Conservation (phyloP, 352 stramenopile species). For the Phytopythium litorale region DNA sequence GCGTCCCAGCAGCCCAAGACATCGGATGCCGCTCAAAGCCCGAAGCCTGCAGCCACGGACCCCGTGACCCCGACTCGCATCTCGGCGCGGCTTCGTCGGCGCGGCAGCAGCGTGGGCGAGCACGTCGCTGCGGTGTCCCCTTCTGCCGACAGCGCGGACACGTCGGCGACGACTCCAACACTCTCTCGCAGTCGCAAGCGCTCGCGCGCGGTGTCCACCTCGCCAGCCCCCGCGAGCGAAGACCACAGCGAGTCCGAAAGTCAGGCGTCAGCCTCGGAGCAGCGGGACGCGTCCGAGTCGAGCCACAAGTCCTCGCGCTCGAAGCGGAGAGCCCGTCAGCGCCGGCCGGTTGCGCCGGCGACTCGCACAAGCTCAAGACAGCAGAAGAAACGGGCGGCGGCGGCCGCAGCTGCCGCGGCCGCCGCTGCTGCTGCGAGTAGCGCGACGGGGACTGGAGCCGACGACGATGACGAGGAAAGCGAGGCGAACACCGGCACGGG, state of each 20-base stretch:
- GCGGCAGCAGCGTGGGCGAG: conserved; percentile 41
- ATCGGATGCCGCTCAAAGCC: background rate
- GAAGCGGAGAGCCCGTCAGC: conserved; percentile 43
- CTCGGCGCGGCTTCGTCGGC: conserved; percentile 48
- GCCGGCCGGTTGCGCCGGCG: conserved; percentile 37
- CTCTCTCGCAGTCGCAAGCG: conserved; percentile 33
- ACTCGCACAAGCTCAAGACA: conserved; percentile 68
- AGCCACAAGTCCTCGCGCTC: conserved; percentile 15
- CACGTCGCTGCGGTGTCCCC: conserved; percentile 10
- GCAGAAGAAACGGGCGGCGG: conserved; percentile 46
- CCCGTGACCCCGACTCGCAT: conserved; percentile 40
- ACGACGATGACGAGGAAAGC: conserved; percentile 31
- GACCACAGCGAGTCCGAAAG: conserved; percentile 59
- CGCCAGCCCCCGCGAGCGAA: conserved; percentile 32
- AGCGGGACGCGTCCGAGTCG: background rate
- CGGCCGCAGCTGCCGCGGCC: conserved; percentile 26
- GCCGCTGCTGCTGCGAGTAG: conserved; percentile 12
- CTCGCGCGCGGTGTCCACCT: conserved; percentile 19
- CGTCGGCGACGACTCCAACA: conserved; percentile 15
- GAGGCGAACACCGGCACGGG: conserved; percentile 12
- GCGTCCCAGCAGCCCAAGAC: background rate
- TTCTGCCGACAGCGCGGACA: conserved; percentile 6
- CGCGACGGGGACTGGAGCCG: conserved; percentile 20
- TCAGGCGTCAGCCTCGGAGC: conserved; percentile 50
- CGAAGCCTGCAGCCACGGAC: background rate